Evolutionary conservation across 495 filamentous ascomycete species (phyloP), one percentile per base, ranked within the genome.

Genomic region (Massariosphaeria phaeospora): DNA sequence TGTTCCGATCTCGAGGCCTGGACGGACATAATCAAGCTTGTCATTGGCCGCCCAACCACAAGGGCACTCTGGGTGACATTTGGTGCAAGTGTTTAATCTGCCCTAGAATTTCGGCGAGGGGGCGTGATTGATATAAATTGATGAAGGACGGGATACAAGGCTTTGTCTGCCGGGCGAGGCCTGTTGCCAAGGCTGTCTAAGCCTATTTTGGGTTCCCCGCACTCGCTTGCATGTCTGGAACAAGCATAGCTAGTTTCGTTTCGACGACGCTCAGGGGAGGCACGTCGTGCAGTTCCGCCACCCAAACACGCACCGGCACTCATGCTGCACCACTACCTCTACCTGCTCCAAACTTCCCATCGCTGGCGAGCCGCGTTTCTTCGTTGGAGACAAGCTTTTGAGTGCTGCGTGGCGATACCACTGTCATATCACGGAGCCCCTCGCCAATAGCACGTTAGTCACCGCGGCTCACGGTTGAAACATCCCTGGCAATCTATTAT

Each of bases 61-160:
- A 40, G 51, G 43, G 36, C 57, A 55, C 44, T 61, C 57, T 55
- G 51, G 48, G 2, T 35, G 43, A 51, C 21, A 50, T 55, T 41
- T 46, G 43, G 57, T 20, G 18, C n/a, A 12, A 33, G 42, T 10
- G 8, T 29, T 55, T 61, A 61, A 61, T 61, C 24, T 61, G 24
- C 23, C 21, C 12, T 44, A 43, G 55, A 29, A 35, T 34, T 23
- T 42, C 26, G 57, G 29, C 20, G 38, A 43, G 48, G 54, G 20
- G 11, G 12, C 3, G 46, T 58, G 55, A 63, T 63, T 63, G 48
- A 63, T 29, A 27, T 59, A 63, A 46, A 63, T 63, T 63, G 59
- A 53, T 54, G 48, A 54, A 50, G 48, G 59, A 46, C 53, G 54
- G 57, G 57, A 23, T 55, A 31, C 51, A 55, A 51, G 57, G 57